Conservation (phyloP, 2,329 filamentous ascomycete genomes). For the Blastomyces parvus region DNA sequence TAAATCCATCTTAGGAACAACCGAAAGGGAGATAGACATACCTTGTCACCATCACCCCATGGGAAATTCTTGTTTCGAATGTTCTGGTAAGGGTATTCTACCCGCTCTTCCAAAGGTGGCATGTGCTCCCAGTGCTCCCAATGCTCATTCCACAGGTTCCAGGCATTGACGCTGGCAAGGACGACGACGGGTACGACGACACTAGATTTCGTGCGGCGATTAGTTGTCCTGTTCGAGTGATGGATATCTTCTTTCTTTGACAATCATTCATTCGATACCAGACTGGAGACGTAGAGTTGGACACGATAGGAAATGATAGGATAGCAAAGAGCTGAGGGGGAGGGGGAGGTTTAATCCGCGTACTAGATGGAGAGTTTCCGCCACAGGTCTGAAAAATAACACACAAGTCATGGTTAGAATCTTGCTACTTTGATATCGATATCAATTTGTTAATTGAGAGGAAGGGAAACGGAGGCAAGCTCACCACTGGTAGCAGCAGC, state of each 20-base stretch:
- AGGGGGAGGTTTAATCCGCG: background rate
- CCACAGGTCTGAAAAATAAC: conserved; percentile 63
- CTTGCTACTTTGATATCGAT: background rate
- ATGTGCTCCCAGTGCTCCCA: conserved; percentile 91
- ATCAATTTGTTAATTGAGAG: background rate
- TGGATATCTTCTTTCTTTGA: background rate
- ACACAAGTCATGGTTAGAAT: background rate
- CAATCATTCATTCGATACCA: background rate
- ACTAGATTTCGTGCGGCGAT: conserved; percentile 39
- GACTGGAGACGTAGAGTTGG: background rate
- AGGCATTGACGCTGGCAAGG: conserved; percentile 70
- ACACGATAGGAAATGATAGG: background rate
- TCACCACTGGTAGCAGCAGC: conserved; percentile 73
- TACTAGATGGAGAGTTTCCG: conserved; percentile 91
- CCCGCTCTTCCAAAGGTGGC: conserved; percentile 77
- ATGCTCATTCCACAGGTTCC: conserved; percentile 85
- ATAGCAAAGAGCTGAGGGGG: background rate
- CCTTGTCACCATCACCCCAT: conserved; percentile 95
- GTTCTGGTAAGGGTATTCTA: conserved; percentile 96
- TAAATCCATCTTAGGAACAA: background rate
- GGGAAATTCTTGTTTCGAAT: conserved; percentile 91
- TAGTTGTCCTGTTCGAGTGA: background rate
- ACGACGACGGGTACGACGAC: conserved; percentile 63
- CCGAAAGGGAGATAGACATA: conserved; percentile 32
- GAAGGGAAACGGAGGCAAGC: conserved; percentile 32